Conservation (phyloP, 768 basidiomycete species). For the Ramaria sp. region DNA sequence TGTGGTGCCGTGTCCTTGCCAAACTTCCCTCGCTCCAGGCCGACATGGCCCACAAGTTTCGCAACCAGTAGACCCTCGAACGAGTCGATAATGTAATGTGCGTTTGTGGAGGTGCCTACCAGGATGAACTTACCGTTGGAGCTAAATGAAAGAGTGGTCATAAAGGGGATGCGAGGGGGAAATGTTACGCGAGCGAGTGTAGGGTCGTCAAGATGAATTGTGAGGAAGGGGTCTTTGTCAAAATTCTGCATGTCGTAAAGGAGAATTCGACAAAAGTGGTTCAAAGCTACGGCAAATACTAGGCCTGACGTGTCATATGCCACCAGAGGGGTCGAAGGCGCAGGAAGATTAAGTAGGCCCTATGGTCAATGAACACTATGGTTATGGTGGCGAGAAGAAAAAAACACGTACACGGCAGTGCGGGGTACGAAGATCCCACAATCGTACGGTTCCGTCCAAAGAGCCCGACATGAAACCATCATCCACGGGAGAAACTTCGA, state of each 20-base stretch:
- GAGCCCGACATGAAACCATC: conserved; percentile 95
- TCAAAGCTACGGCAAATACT: conserved; percentile 82
- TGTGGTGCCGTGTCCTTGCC: conserved; percentile 36
- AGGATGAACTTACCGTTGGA: conserved; percentile 84
- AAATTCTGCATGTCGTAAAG: conserved; percentile 80
- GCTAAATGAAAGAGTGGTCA: conserved; percentile 88
- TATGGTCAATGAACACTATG: conserved; percentile 10
- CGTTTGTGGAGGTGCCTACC: conserved; percentile 85
- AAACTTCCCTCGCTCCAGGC: conserved; percentile 59
- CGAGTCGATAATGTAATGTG: conserved; percentile 89
- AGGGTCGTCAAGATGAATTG: conserved; percentile 74
- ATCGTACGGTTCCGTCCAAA: conserved; percentile 85
- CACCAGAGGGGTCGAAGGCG: conserved; percentile 60
- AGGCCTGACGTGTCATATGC: conserved; percentile 78
- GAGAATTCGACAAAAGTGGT: conserved; percentile 70
- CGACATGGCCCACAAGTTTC: conserved; percentile 76
- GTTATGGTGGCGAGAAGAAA: not conserved
- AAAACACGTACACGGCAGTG: conserved; percentile 38
- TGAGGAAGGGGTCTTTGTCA: conserved; percentile 87
- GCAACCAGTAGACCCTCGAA: conserved; percentile 78
- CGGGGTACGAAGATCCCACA: conserved; percentile 88
- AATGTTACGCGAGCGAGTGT: conserved; percentile 63
- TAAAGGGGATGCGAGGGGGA: conserved; percentile 80
- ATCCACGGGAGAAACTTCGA: conserved; percentile 86
- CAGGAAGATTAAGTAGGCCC: conserved; percentile 57